Evolutionary conservation across 208 protist genomes (phyloP).

Genomic region (Leishmania lainsoni): DNA sequence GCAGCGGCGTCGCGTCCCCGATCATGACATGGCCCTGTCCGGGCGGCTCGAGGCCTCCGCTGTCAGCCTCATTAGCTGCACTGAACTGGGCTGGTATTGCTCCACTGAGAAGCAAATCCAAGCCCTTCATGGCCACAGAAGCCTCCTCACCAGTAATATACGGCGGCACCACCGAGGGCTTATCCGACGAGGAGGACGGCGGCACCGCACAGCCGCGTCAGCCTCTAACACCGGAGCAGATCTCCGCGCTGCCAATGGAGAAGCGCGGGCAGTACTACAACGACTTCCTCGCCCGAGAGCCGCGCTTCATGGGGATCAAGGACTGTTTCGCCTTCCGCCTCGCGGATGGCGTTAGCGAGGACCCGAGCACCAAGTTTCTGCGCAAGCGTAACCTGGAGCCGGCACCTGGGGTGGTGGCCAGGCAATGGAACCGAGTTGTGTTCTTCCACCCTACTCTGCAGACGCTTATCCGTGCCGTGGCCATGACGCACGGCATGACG

Average conservation of each 20-base stretch:
- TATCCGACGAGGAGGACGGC: neutral
- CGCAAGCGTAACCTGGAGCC: slow-evolving; percentile 46
- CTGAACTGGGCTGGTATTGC: neutral
- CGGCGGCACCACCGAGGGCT: neutral
- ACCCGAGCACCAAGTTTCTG: slow-evolving; percentile 50
- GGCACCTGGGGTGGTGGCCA: slow-evolving; percentile 42
- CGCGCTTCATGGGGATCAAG: slow-evolving; percentile 54
- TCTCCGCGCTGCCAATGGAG: slow-evolving; percentile 29
- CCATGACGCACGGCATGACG: slow-evolving; percentile 43
- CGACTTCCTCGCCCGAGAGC: slow-evolving; percentile 22
- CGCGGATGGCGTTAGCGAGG: slow-evolving; percentile 35
- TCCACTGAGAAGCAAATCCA: neutral
- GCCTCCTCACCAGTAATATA: slow-evolving; percentile 1
- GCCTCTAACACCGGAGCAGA: neutral
- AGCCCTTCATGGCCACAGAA: neutral
- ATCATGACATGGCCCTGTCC: neutral
- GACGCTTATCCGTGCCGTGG: slow-evolving; percentile 45
- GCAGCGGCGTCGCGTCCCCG: slow-evolving; percentile 13
- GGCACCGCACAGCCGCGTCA: no score
- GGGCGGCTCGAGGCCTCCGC: neutral
- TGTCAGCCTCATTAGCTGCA: neutral
- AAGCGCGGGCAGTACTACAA: slow-evolving; percentile 40
- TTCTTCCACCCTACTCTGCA: slow-evolving; percentile 55
- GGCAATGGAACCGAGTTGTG: slow-evolving; percentile 73
- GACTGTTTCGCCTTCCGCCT: slow-evolving; percentile 62